Evolutionary conservation across 2,329 filamentous ascomycete species (phyloP), one percentile per base, ranked within the genome.

Genomic region (Pseudopyricularia javanii): DNA sequence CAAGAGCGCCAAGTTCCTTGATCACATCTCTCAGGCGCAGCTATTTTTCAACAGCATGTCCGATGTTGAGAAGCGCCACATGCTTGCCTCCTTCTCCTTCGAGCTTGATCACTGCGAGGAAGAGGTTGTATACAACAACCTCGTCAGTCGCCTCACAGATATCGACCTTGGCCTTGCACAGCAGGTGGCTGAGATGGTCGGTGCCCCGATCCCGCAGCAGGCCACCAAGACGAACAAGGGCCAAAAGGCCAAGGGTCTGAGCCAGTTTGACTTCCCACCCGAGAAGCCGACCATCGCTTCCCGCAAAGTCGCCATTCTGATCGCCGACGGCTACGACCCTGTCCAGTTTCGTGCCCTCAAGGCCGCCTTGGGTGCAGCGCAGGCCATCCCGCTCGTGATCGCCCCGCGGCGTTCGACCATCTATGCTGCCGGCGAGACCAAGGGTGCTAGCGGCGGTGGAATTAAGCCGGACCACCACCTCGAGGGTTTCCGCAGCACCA

Each of bases 21-120:
- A 93, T 56, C 86, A 91, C 63, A 80, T 79, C 67, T 83, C 78
- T 50, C 88, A 93, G 64, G 86, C 88, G 0, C 86, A 91, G 63
- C 72, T 91, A 2, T 93, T 93, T 71, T 91, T 82, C 71, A 91
- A 91, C 71, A 90, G 85, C 15, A 67, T 91, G 58, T 79, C 80
- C 0, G 68, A 74, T 0, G 70, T 80, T 3, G 88, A 91, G 66
- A 82, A 86, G 67, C 61, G 62, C 12, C 85, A 88, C 62, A 66
- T 86, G 15, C 69, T 71, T 28, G 71, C 70, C 34, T 80, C 85
- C 0, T 73, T 88, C 11, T 72, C 73, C 3, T 89, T 88, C 61
- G 85, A 88, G 67, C 71, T 93, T 1, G 86, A 90, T 61, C 87
- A 91, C 66, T 93, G 88, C 63, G 86, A 91, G 22, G 88, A 93